Conservation (phyloP, 768 basidiomycete species). For the Boletus sp. region DNA sequence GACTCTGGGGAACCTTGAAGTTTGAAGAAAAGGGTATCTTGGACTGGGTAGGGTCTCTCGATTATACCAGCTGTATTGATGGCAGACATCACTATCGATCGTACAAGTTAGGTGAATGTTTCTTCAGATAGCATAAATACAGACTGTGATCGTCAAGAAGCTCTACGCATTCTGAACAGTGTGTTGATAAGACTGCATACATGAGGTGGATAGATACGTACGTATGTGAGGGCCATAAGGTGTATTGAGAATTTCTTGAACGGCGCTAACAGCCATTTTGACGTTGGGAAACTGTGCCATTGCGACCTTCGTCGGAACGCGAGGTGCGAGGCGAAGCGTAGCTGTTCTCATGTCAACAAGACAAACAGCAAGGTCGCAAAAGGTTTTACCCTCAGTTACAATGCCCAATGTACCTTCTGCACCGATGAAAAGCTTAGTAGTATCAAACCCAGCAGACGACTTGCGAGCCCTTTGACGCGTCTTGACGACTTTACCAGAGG, state of each 20-base stretch:
- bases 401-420: constrained; percentile 89
- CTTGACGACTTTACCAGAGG: constrained; percentile 83
- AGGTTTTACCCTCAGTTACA: constrained; percentile 69
- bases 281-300: constrained; percentile 87
- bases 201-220: constrained; percentile 35
- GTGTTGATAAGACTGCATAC: neutral
- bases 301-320: constrained; percentile 81
- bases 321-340: constrained; percentile 78
- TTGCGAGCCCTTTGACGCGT: constrained; percentile 79
- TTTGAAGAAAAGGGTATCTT: constrained; percentile 89
- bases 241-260: constrained; percentile 73
- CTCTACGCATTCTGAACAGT: constrained; percentile 74
- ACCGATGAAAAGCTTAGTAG: constrained; percentile 85
- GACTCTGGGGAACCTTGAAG: constrained; percentile 72
- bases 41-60: constrained; percentile 59
- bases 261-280: constrained; percentile 72
- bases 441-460: constrained; percentile 84
- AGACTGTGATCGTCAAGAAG: constrained; percentile 75
- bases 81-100: constrained; percentile 65
- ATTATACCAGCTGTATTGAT: constrained; percentile 67
- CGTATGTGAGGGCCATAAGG: constrained; percentile 72
- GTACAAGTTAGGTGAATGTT: neutral
- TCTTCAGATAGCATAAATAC: constrained; percentile 11
- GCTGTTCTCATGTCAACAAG: constrained; percentile 40
- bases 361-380: neutral